These are phyloP conservation scores for Avena eriantha DNA, from an alignment of 176 grass and related monocot genomes.

Conservation along the genomic window DNA sequence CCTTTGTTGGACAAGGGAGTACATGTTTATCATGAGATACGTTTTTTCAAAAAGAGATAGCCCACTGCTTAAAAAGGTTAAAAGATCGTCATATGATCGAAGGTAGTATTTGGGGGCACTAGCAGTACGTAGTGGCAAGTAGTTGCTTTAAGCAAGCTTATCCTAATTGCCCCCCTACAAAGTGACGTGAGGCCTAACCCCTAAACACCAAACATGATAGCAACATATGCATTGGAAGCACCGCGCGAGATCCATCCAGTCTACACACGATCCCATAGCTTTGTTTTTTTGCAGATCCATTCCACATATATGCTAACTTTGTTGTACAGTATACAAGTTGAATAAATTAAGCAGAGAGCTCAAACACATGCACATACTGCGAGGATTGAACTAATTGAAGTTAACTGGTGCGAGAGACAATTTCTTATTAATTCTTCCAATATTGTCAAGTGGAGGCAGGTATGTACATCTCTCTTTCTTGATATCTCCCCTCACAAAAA, in stretches of 20 bases:
- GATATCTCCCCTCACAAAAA: slow-evolving; percentile 21
- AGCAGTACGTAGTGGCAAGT: not conserved
- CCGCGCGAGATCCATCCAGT: not conserved
- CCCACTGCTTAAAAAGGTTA: not conserved
- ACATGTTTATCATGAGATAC: not conserved
- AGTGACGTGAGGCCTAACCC: slow-evolving; percentile 8
- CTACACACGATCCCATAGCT: not conserved
- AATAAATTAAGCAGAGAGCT: not conserved
- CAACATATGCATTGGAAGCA: slow-evolving; percentile 36
- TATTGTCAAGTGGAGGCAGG: slow-evolving; percentile 48
- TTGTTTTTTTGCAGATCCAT: not conserved
- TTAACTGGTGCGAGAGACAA: slow-evolving; percentile 26
- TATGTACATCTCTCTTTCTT: slow-evolving; percentile 57
- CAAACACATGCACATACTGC: not conserved
- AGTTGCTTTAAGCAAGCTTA: slow-evolving; percentile 41
- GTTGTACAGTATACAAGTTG: not conserved
- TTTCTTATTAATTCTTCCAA: slow-evolving; percentile 39
- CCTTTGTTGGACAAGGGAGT: too few relatives aligned
- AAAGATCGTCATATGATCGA: not conserved
- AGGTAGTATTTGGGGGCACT: not conserved
- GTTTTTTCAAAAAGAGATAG: not conserved
- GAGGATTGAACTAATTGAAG: not conserved
- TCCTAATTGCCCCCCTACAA: slow-evolving; percentile 42
- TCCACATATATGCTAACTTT: not conserved
- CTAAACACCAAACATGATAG: slow-evolving; percentile 37